Evolutionary conservation across 257 asterid genomes (phyloP), one percentile per base, ranked within the genome.

Genomic region (Hygrophila difformis): DNA sequence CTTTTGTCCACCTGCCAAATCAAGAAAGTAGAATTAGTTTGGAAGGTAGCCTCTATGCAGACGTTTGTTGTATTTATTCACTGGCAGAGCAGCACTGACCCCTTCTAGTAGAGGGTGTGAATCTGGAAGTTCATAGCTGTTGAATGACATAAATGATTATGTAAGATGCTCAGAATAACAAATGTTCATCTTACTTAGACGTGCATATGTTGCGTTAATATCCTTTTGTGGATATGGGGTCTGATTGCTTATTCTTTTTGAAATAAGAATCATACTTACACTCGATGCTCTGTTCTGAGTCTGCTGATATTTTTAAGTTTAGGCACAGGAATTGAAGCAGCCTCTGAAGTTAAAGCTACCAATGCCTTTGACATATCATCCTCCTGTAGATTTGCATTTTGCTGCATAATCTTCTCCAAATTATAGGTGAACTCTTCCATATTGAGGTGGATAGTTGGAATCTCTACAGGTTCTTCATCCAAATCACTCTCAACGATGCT

Each of bases 61-160:
- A n/a, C n/a, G n/a, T 22, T 49, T 24, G 15, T 18, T 21, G 51
- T 58, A 51, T 49, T 21, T 12, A 43, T 19, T 24, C 31, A 56
- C 24, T 35, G 37, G 57, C 18, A 48, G 38, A 44, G 61, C 44
- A 45, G 28, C 44, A 65, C 96, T 69, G 29, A 91, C 98, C 86
- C 78, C 86, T 68, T 78, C 63, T 54, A 91, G 61, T 17, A 91
- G 89, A 33, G 83, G 94, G 69, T 91, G 98, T 19, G 80, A 64
- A 71, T 86, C 96, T 61, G 98, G 96, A 64, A 91, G 85, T 70
- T 82, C 95, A 43, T 91, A 91, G 46, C 98, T 91, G 94, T 60
- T 64, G 17, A 70, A 62, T 54, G 61, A 56, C 53, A 59, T n/a
- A 59, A 65, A 40, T 38, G 42, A 53, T 47, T 49, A 53, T 49